Evolutionary conservation across 768 basidiomycete species (phyloP).

Genomic region (Mycena chlorophos): DNA sequence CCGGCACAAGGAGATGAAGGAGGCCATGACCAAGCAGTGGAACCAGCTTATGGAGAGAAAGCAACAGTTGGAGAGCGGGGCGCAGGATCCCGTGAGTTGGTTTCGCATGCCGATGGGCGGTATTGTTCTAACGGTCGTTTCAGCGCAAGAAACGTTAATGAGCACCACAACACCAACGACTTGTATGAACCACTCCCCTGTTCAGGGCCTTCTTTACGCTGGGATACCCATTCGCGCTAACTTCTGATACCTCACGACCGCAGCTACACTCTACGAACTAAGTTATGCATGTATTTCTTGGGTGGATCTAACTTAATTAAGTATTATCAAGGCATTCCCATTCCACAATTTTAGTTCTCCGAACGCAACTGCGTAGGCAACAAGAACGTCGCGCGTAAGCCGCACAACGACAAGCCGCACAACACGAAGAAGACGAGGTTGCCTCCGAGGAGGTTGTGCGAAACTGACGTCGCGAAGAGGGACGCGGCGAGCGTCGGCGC

Average conservation of each 20-base stretch:
- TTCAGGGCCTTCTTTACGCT: background rate
- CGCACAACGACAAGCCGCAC: constrained; percentile 5
- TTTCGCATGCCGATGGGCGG: background rate
- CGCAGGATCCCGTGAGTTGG: background rate
- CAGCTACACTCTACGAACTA: background rate
- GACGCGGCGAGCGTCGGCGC: constrained; percentile 26
- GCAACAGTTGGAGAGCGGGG: constrained; percentile 85
- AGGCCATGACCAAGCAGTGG: constrained; percentile 94
- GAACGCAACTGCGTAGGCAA: constrained; percentile 9
- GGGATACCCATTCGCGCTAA: background rate
- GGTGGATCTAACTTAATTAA: background rate
- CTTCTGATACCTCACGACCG: background rate
- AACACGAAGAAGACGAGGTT: constrained; percentile 25
- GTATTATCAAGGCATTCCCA: background rate
- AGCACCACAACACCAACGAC: background rate
- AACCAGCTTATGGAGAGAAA: constrained; percentile 95
- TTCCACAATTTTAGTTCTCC: background rate
- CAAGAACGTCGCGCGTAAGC: constrained; percentile 3
- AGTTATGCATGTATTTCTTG: background rate
- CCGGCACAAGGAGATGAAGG: constrained; percentile 99
- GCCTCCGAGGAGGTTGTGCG: constrained; percentile 28
- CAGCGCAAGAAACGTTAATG: constrained; percentile 3
- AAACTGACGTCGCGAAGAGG: constrained; percentile 28
- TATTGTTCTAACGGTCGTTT: background rate
- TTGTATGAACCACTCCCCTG: background rate